Evolutionary conservation across 2,329 filamentous ascomycete genomes (phyloP), one percentile per base, ranked within the genome.

Genomic region (Sphaerulina vaccinii): DNA sequence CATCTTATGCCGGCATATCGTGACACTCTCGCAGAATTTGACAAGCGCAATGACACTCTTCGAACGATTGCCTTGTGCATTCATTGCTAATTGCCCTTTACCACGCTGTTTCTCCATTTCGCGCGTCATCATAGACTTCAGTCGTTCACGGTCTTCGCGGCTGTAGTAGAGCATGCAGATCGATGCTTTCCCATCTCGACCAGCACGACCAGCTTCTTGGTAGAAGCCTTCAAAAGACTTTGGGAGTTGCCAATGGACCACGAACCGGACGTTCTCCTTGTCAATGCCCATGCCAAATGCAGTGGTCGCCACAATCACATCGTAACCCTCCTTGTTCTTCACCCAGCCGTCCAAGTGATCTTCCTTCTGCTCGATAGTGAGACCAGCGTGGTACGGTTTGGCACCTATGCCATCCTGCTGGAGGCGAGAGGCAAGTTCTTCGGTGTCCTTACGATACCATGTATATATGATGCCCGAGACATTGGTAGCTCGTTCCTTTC

Each of bases 271-370:
- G 62, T 95, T 87, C 46, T 93, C 84, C 70, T 96, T 96, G 70
- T 97, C 91, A 58, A 97, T 96, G 21, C 92, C 92, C 92, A 97
- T 97, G 2, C 92, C 92, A 64, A 97, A 97, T 0, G 92, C 92
- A 1, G 90, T 97, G 0, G 92, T 97, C 1, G 92, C 92, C 22
- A 96, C 90, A 55, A 97, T 92, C 42, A 97, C 84, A 68, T 93
- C 90, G 71, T 93, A 96, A 1, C 87, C 87, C 21, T 80, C 77
- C 48, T 82, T 80, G 67, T 89, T 87, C 49, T 79, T 77, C 39
- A 90, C 84, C 88, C 88, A 92, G 15, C 80, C 79, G 13, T 79
- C 71, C 3, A 91, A 76, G 1, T 86, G 86, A 52, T 87, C 81
- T 59, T 87, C 85, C 64, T 90, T 90, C 51, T 81, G 78, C 5